Base-by-base conservation (phyloP, 2,329 filamentous ascomycete genomes). In the Madurella fahalii region DNA sequence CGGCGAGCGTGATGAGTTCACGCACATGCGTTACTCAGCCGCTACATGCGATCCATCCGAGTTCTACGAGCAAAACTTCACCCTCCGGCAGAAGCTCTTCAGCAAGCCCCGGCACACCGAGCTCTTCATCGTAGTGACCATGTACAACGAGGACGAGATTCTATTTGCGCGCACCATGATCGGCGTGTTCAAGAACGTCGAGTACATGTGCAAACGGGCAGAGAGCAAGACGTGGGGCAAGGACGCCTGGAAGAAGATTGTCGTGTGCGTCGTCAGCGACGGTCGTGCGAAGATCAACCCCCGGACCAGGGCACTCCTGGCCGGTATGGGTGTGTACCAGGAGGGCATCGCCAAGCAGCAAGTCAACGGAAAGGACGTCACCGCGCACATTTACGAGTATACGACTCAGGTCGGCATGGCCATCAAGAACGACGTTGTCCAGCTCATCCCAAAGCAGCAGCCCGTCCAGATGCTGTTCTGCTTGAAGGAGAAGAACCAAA, bases 141-240 rank as follows among this genome's bases (percentile, higher is more conserved):
- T 96, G 93, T 99, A 99, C 77, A 99, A 99, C 68, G 94, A 99
- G 68, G 93, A 99, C 70, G 94, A 99, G 65, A 86, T 97, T 61
- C 78, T 96, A 56, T 96, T 99, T 68, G 91, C 94, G 20, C 85
- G 94, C 41, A 97, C 94, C 4, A 90, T 99, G 90, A 89, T 86
- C 47, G 94, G 94, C 71, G 91, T 99, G 5, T 93, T 97, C 78
- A 97, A 99, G 76, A 99, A 99, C 71, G 90, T 99, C 63, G 93
- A 96, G 71, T 92, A 93, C 77, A 96, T 99, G 89, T 96, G 94
- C 72, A 90, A 89, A 57, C 84, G 93, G 47, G 90, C 86, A 44
- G 90, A 88, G 69, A 96, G 91, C 74, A 95, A 96, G 74, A 97
- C 93, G 0, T 99, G 94, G 94, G 94, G 94, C 62, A 94, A 95